Evolutionary conservation across 176 grass and related monocot species (phyloP).

Genomic region (Aegilops longissima): DNA sequence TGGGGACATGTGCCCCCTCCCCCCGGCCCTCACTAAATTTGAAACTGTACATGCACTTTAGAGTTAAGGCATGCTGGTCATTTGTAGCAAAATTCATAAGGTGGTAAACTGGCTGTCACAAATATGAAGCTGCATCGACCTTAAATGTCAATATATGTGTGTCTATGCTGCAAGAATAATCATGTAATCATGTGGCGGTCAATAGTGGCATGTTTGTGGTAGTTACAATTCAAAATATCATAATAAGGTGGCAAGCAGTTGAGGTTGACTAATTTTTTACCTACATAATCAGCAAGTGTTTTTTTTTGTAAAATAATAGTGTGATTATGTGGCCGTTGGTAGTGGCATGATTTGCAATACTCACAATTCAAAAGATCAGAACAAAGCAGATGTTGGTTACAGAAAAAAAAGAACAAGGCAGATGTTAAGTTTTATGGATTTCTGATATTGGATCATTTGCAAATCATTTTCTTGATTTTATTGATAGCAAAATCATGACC

Average conservation of each 20-base stretch:
- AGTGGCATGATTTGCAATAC: background rate
- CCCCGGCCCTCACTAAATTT: background rate
- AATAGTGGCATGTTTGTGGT: no score
- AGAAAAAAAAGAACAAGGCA: background rate
- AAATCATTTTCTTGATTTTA: background rate
- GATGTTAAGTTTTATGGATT: background rate
- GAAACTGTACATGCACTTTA: background rate
- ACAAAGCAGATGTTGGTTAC: no score
- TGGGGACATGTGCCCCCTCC: background rate
- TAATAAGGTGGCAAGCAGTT: background rate
- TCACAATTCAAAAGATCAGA: constrained; percentile 14
- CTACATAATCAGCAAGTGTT: background rate
- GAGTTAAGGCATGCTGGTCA: no score
- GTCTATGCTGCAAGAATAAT: no score
- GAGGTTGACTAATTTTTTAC: background rate
- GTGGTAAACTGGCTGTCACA: no score
- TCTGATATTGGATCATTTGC: background rate
- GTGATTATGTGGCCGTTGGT: background rate
- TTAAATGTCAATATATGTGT: no score
- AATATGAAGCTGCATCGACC: no score
- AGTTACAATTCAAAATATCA: no score
- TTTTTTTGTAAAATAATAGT: background rate
- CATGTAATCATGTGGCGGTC: no score
- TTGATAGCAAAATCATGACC: background rate
- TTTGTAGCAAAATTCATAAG: no score